Percentiles rank a stretch among this genome's conserved stretches.
phyloP scores from a whole-genome alignment of 768 basidiomycete species.

The Sporobolomyces phaffii region DNA sequence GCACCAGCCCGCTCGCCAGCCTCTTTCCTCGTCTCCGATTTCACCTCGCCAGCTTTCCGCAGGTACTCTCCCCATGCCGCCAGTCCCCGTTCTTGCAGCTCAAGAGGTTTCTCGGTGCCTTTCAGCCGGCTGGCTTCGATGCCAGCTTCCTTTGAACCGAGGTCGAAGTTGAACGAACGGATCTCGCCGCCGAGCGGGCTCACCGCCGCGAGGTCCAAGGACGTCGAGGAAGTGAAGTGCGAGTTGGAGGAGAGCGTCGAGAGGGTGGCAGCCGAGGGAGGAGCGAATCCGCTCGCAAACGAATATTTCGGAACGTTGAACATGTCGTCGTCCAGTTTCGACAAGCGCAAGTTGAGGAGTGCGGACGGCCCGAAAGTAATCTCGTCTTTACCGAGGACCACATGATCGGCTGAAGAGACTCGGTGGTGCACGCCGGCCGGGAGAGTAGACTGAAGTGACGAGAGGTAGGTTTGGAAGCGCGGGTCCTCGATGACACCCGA shows the following conservation, averaged over 20 bases:
- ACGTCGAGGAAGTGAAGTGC: slow-evolving; percentile 17
- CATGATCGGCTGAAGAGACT: slow-evolving; percentile 61
- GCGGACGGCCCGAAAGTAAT: slow-evolving; percentile 69
- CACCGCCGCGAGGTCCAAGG: slow-evolving; percentile 45
- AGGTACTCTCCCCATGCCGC: slow-evolving; percentile 37
- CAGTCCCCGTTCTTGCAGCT: neutral
- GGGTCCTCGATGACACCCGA: slow-evolving; percentile 63
- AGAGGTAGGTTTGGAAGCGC: slow-evolving; percentile 57
- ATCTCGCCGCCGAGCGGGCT: slow-evolving; percentile 8
- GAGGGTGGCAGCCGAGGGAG: neutral
- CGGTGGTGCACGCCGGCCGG: slow-evolving; percentile 51
- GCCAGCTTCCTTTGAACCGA: slow-evolving; percentile 14
- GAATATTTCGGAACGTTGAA: slow-evolving; percentile 65
- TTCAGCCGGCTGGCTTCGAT: slow-evolving; percentile 18
- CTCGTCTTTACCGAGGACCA: slow-evolving; percentile 52
- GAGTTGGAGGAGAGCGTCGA: neutral
- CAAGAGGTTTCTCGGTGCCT: neutral
- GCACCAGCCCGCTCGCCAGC: neutral
- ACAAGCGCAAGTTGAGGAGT: slow-evolving; percentile 65
- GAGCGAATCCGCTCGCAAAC: slow-evolving; percentile 36
- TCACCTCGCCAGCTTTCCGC: slow-evolving; percentile 43
- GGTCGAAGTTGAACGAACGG: slow-evolving; percentile 26
- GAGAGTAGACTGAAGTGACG: slow-evolving; percentile 4
- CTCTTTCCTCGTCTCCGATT: slow-evolving; percentile 14
- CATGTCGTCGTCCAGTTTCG: slow-evolving; percentile 62